Evolutionary conservation across 2,329 filamentous ascomycete species (phyloP).

Genomic region (Exophiala alcalophila): DNA sequence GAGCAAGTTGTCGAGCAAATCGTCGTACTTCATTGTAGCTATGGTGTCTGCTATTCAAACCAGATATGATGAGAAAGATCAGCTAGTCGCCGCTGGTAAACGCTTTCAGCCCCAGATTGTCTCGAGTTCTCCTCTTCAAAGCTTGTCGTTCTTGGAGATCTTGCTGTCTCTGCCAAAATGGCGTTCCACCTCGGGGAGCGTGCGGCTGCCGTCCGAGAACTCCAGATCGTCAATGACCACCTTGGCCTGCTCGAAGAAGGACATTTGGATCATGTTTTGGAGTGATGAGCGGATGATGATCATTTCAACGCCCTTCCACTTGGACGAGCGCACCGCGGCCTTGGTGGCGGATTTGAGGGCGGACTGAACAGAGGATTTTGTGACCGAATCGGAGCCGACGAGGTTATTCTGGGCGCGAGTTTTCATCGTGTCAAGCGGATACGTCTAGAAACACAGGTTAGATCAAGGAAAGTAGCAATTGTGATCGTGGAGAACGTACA

Average conservation of each 20-base stretch:
- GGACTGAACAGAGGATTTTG: constrained; percentile 5
- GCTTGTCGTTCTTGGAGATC: constrained; percentile 23
- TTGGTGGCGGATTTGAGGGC: constrained; percentile 18
- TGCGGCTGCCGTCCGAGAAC: constrained; percentile 28
- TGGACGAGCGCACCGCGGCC: constrained; percentile 43
- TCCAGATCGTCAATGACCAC: constrained; percentile 42
- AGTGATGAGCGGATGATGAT: constrained; percentile 46
- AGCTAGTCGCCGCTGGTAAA: no score
- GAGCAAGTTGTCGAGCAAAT: no score
- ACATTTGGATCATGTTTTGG: constrained; percentile 50
- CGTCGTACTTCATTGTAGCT: no score
- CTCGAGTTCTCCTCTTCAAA: constrained; percentile 12
- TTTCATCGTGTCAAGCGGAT: constrained; percentile 49
- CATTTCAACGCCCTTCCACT: constrained; percentile 50
- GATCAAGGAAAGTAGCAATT: neutral
- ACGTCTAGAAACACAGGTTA: constrained; percentile 38
- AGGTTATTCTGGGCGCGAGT: constrained; percentile 49
- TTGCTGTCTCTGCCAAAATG: constrained; percentile 28
- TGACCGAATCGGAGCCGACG: constrained; percentile 32
- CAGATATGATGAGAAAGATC: no score
- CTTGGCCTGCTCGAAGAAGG: constrained; percentile 47
- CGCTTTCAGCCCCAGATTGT: no score
- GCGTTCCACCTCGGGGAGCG: constrained; percentile 28
- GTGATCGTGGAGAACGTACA: constrained; percentile 34
- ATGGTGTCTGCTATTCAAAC: no score